These are phyloP conservation scores for Wickerhamomyces xylosicus DNA, from an alignment of 805 yeast species.

Conservation along the genomic window DNA sequence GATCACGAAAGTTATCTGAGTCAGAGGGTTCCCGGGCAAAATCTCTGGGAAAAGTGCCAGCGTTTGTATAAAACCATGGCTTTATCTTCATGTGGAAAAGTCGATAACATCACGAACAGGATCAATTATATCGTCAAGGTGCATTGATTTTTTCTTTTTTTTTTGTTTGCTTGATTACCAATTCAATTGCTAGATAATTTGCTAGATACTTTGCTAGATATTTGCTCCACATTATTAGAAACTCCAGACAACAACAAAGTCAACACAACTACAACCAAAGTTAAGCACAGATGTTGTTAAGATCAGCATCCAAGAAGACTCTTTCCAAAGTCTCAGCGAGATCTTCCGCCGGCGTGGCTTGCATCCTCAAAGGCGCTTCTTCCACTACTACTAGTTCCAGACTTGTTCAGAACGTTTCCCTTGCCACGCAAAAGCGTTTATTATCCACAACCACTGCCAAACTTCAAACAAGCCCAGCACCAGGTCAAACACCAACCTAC, in stretches of 20 bases:
- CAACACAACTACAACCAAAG: too few species aligned
- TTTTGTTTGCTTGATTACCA: too few species aligned
- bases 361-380: constrained; percentile 7
- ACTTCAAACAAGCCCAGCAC: not conserved
- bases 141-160: too few species aligned
- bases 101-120: too few species aligned
- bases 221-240: too few species aligned
- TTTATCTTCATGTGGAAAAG: too few species aligned
- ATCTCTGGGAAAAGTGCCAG: not conserved
- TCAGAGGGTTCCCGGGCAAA: not conserved
- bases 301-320: not conserved
- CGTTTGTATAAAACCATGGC: not conserved
- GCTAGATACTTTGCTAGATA: too few species aligned
- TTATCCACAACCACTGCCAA: constrained; percentile 1
- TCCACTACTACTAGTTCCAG: constrained; percentile 4
- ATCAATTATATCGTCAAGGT: not conserved
- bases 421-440: constrained; percentile 1
- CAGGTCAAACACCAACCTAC: constrained; percentile 30
- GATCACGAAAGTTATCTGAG: too few species aligned
- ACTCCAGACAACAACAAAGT: too few species aligned
- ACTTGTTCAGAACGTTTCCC: not conserved
- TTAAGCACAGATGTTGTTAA: not conserved
- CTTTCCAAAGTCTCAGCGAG: constrained; percentile 2
- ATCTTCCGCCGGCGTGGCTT: constrained; percentile 6
- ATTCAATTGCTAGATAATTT: too few species aligned